Conservation (phyloP, 495 filamentous ascomycete species). For the Xylaria acuta region DNA sequence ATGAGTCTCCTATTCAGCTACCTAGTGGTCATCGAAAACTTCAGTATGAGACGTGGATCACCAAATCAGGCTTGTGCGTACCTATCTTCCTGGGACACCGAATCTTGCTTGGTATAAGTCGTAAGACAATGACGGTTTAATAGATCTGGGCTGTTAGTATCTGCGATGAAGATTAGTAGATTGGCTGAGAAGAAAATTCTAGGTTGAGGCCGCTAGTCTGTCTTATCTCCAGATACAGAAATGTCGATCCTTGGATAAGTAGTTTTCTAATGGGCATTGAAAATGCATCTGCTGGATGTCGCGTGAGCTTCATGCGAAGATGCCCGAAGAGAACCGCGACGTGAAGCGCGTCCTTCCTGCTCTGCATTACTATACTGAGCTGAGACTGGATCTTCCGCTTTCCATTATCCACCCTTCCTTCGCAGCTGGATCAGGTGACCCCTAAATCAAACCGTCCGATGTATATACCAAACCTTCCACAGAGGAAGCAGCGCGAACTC, state of each 20-base stretch:
- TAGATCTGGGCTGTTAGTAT: background rate
- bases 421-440: background rate
- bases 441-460: background rate
- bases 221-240: background rate
- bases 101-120: background rate
- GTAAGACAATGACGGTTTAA: background rate
- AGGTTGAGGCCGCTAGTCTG: background rate
- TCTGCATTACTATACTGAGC: slow-evolving; percentile 40
- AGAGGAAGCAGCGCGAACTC: background rate
- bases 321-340: slow-evolving; percentile 23
- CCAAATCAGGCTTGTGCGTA: background rate
- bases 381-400: slow-evolving; percentile 19
- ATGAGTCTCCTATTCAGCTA: background rate
- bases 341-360: slow-evolving; percentile 28
- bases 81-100: background rate
- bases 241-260: background rate
- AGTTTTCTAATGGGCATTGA: background rate
- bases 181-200: background rate
- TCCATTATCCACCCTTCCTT: slow-evolving; percentile 7
- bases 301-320: slow-evolving; percentile 33
- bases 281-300: slow-evolving; percentile 32
- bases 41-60: background rate
- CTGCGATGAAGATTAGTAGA: background rate
- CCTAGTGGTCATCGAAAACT: background rate
- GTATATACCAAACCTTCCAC: slow-evolving; percentile 2